Percentiles rank a stretch among this genome's conserved stretches.
Conservation (phyloP, 2,329 filamentous ascomycete species). For the Penicillium sp. region DNA sequence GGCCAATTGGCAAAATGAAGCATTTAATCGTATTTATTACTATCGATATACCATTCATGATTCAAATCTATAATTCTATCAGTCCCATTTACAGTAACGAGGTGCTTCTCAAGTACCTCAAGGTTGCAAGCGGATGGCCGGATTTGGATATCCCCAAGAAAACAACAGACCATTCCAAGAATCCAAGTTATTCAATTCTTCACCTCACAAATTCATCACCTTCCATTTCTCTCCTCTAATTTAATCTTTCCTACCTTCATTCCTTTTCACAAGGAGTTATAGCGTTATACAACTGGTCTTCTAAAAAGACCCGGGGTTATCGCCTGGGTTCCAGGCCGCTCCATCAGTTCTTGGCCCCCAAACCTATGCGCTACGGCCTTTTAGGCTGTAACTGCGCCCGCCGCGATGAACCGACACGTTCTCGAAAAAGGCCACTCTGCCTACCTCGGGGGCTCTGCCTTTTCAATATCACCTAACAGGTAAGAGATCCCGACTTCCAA, state of each 20-base stretch:
- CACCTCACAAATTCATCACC: neutral
- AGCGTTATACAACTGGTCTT: slow-evolving; percentile 10
- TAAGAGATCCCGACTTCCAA: slow-evolving; percentile 47
- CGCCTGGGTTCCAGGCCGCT: slow-evolving; percentile 5
- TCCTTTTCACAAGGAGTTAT: neutral
- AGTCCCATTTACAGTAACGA: no score
- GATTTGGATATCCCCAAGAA: slow-evolving; percentile 19
- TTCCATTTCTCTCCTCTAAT: slow-evolving; percentile 3
- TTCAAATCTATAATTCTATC: no score
- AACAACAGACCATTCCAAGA: slow-evolving; percentile 6
- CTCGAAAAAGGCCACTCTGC: slow-evolving; percentile 71
- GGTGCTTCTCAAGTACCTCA: no score
- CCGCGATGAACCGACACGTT: slow-evolving; percentile 82
- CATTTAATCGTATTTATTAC: neutral
- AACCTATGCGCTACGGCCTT: slow-evolving; percentile 31
- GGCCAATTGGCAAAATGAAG: neutral
- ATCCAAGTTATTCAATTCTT: neutral
- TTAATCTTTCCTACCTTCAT: slow-evolving; percentile 1
- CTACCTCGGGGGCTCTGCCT: slow-evolving; percentile 70
- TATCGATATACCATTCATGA: neutral
- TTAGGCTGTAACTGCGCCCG: slow-evolving; percentile 12
- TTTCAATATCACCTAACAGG: slow-evolving; percentile 87
- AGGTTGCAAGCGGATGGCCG: slow-evolving; percentile 23
- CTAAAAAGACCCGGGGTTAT: slow-evolving; percentile 6
- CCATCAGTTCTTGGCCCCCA: slow-evolving; percentile 1